Evolutionary conservation across 2,329 filamentous ascomycete species (phyloP).

Genomic region (Colletotrichum sansevieriae): DNA sequence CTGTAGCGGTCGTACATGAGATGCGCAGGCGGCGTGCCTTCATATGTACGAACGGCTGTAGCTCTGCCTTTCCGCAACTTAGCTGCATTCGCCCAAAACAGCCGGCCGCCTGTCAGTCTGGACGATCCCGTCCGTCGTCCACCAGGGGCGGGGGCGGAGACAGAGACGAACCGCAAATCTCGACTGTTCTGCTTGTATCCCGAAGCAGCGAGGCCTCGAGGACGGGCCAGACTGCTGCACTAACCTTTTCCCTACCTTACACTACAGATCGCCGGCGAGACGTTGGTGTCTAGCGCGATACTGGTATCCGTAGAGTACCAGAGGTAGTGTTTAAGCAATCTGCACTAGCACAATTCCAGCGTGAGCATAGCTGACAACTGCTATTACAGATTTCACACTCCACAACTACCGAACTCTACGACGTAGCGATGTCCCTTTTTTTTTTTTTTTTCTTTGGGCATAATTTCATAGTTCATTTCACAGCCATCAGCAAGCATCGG

Average conservation of each 20-base stretch:
- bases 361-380: constrained; percentile 5
- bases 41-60: constrained; percentile 1
- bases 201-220: constrained; percentile 14
- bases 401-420: background rate
- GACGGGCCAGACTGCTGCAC: constrained; percentile 18
- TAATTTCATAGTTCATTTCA: too few relatives aligned
- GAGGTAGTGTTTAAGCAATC: background rate
- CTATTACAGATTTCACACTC: background rate
- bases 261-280: background rate
- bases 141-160: background rate
- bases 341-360: constrained; percentile 9
- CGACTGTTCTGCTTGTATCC: constrained; percentile 15
- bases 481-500: too few relatives aligned
- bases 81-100: constrained; percentile 23
- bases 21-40: too few relatives aligned
- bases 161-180: constrained; percentile 17
- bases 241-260: background rate
- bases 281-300: constrained; percentile 3
- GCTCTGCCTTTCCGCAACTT: constrained; percentile 15
- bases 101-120: constrained; percentile 37
- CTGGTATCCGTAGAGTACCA: background rate
- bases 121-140: constrained; percentile 28
- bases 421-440: too few relatives aligned
- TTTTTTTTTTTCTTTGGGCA: too few relatives aligned
- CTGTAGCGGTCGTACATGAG: constrained; percentile 6